Conservation (phyloP, 768 basidiomycete genomes). For the Lactarius sp. region DNA sequence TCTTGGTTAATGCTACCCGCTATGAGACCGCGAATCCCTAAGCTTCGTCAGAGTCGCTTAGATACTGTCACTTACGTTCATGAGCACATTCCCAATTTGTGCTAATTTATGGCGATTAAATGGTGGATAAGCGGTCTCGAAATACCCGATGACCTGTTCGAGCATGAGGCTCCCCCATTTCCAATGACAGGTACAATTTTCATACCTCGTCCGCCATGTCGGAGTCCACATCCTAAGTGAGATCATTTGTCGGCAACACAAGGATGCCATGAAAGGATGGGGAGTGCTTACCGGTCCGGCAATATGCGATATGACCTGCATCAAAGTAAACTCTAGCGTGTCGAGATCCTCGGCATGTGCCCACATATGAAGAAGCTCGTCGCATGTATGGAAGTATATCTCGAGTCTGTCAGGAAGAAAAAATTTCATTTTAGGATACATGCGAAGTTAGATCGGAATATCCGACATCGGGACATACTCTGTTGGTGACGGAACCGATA, state of each 20-base stretch:
- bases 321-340: conserved; percentile 27
- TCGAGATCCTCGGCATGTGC: conserved; percentile 29
- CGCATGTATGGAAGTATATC: conserved; percentile 28
- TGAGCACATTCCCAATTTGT: conserved; percentile 21
- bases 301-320: conserved; percentile 28
- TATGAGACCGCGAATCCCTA: neutral
- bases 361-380: conserved; percentile 30
- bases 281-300: conserved; percentile 22
- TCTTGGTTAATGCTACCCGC: conserved; percentile 16
- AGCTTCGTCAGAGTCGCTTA: neutral
- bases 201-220: conserved; percentile 20
- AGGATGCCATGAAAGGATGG: neutral
- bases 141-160: conserved; percentile 23
- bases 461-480: conserved; percentile 12
- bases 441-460: neutral
- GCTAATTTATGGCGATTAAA: conserved; percentile 20
- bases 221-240: conserved; percentile 8
- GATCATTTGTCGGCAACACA: neutral
- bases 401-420: conserved; percentile 3
- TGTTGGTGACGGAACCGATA: conserved; percentile 23
- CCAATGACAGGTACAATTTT: neutral
- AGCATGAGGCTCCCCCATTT: neutral
- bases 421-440: neutral
- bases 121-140: conserved; percentile 26
- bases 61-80: conserved; percentile 14